Percentiles rank a stretch among this genome's conserved stretches.
These are phyloP conservation scores for Bolboschoenoplectus hybrid DNA, from an alignment of 202 grass and related monocot genomes.

Conservation along the genomic window DNA sequence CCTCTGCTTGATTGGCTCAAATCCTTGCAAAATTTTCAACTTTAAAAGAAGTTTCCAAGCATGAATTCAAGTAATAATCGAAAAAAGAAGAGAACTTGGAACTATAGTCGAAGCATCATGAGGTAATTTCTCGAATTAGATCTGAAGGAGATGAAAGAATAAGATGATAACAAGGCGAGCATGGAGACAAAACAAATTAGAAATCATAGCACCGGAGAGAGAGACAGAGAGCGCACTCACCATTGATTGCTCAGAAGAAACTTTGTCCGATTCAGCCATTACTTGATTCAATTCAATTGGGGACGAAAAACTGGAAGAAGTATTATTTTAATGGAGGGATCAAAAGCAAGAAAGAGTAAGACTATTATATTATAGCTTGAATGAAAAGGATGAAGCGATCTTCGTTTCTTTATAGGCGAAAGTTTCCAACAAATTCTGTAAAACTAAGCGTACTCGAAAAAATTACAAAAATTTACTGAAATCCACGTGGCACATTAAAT, in stretches of 20 bases:
- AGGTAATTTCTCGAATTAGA: slow-evolving; percentile 24
- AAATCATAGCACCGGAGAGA: background rate
- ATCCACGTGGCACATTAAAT: background rate
- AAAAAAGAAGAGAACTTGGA: background rate
- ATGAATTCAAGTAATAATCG: background rate
- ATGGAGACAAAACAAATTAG: background rate
- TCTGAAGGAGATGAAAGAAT: background rate
- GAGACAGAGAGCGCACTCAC: slow-evolving; percentile 9
- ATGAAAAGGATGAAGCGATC: slow-evolving; percentile 4
- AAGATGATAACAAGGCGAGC: background rate
- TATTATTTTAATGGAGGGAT: background rate
- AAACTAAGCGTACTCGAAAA: background rate
- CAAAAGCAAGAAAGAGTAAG: background rate
- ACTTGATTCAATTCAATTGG: slow-evolving; percentile 22
- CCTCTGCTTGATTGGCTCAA: background rate
- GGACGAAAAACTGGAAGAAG: background rate
- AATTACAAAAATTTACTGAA: background rate
- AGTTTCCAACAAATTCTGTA: background rate
- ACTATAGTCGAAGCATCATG: background rate
- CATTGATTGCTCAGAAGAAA: slow-evolving; percentile 24
- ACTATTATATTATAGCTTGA: background rate
- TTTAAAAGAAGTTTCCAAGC: background rate
- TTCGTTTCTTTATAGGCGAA: slow-evolving; percentile 23
- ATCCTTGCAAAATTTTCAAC: background rate
- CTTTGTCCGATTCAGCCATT: slow-evolving; percentile 44